A percentile compares a stretch with the other conserved stretches of the same genome.
Conservation (phyloP, 2,329 filamentous ascomycete species). For the Chaetomium sp. region DNA sequence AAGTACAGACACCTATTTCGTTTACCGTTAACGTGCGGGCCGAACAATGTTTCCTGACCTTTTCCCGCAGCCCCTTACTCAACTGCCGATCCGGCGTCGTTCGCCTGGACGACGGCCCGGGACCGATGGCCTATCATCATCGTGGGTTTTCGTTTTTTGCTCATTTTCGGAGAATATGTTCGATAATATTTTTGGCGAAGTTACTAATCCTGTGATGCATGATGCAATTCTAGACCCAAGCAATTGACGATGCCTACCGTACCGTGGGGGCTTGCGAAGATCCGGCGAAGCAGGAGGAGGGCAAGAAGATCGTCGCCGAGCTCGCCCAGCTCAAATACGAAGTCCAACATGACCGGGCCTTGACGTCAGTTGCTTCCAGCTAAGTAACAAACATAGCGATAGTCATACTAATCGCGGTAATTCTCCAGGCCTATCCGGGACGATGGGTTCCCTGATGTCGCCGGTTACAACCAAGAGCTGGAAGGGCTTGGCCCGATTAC, state of each 20-base stretch:
- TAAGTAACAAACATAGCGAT: neutral
- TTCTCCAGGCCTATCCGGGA: slow-evolving; percentile 61
- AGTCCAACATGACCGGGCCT: slow-evolving; percentile 75
- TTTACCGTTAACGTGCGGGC: too few relatives aligned
- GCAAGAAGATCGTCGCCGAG: slow-evolving; percentile 76
- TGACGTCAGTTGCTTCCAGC: slow-evolving; percentile 52
- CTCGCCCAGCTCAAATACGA: slow-evolving; percentile 88
- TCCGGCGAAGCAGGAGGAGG: slow-evolving; percentile 63
- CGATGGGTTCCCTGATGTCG: slow-evolving; percentile 70
- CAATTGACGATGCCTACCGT: slow-evolving; percentile 90
- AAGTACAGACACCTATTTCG: slow-evolving; percentile 10
- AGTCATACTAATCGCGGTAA: neutral
- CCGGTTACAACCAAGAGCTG: slow-evolving; percentile 79
- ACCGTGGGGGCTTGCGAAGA: slow-evolving; percentile 55
- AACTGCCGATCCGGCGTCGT: slow-evolving; percentile 78
- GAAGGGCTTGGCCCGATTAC: slow-evolving; percentile 63
- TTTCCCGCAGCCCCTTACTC: slow-evolving; percentile 57
- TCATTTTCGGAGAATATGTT: too few relatives aligned
- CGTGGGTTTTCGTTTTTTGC: slow-evolving; percentile 43
- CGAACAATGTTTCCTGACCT: neutral
- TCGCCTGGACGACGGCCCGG: slow-evolving; percentile 77
- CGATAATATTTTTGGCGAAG: neutral
- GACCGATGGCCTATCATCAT: slow-evolving; percentile 92
- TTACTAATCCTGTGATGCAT: neutral
- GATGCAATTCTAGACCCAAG: slow-evolving; percentile 59